A percentile compares a stretch with the other conserved stretches of the same genome.
Evolutionary conservation across 176 grass and related monocot genomes (phyloP).

Genomic region (Ensete ventricosum): DNA sequence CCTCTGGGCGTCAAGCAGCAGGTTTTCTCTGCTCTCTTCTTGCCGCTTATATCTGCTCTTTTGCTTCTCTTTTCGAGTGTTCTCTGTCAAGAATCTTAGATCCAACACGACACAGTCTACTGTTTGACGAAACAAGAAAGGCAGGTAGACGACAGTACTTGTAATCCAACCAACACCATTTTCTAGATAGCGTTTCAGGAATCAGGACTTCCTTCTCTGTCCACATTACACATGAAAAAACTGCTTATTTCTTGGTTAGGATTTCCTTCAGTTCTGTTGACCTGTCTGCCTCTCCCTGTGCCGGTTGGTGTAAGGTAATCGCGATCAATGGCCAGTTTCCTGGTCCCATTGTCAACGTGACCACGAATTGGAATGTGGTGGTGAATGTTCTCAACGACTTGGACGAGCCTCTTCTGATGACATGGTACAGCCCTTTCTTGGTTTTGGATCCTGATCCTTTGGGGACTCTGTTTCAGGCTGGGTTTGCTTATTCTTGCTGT

Average conservation of each 20-base stretch:
- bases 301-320: slow-evolving; percentile 49
- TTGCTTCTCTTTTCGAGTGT: too few relatives aligned
- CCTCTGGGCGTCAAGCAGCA: slow-evolving; percentile 79
- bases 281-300: neutral
- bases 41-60: neutral
- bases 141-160: too few relatives aligned
- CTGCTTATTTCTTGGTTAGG: too few relatives aligned
- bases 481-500: neutral
- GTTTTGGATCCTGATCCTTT: neutral
- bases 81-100: neutral
- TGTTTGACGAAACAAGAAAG: too few relatives aligned
- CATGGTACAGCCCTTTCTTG: slow-evolving; percentile 32
- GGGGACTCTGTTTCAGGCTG: neutral
- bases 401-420: slow-evolving; percentile 71
- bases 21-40: slow-evolving; percentile 10
- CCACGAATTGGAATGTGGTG: slow-evolving; percentile 85
- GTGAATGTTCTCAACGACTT: slow-evolving; percentile 86
- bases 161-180: too few relatives aligned
- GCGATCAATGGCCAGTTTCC: slow-evolving; percentile 79
- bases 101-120: neutral
- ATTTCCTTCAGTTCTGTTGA: neutral
- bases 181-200: too few relatives aligned
- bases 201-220: too few relatives aligned
- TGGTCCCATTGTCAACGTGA: slow-evolving; percentile 58
- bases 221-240: too few relatives aligned